Conservation (phyloP, 1,284 basidiomycete species). For the Boletellus deceptivus region DNA sequence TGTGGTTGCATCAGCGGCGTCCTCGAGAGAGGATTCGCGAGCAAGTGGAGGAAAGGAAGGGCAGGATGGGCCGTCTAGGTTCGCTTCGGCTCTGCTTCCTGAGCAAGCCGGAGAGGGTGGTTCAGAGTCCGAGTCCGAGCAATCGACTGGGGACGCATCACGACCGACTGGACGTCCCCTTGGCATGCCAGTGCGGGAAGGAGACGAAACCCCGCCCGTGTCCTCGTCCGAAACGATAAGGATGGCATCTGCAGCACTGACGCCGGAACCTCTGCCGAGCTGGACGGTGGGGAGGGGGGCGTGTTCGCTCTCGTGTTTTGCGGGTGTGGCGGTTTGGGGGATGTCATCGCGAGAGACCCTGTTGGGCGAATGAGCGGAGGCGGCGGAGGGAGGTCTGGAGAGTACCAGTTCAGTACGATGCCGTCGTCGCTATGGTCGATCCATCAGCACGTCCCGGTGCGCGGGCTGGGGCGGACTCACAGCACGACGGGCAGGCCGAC, state of each 20-base stretch:
- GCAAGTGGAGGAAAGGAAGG: neutral
- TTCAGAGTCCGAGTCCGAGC: constrained; percentile 11
- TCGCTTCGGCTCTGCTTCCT: constrained; percentile 3
- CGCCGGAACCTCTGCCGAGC: constrained; percentile 6
- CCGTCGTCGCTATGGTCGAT: constrained; percentile 26
- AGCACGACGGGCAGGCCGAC: constrained; percentile 28
- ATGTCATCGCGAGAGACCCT: constrained; percentile 18
- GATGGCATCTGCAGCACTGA: constrained; percentile 20
- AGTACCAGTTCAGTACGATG: constrained; percentile 33
- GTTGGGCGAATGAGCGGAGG: constrained; percentile 11
- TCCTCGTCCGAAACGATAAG: constrained; percentile 21
- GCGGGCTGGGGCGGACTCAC: constrained; percentile 16
- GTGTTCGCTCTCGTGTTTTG: neutral
- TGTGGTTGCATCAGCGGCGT: neutral
- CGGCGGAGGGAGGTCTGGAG: neutral
- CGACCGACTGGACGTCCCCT: neutral
- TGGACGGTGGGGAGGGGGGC: neutral
- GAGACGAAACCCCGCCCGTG: neutral
- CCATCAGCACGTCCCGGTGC: constrained; percentile 8
- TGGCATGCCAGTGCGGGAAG: neutral
- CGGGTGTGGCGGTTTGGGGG: neutral
- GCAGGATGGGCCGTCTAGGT: neutral
- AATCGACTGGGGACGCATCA: neutral
- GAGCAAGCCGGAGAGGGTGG: constrained; percentile 2
- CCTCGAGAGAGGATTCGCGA: constrained; percentile 3